Conservation (phyloP, 176 grass and related monocot genomes). For the Aegilops speltoides region DNA sequence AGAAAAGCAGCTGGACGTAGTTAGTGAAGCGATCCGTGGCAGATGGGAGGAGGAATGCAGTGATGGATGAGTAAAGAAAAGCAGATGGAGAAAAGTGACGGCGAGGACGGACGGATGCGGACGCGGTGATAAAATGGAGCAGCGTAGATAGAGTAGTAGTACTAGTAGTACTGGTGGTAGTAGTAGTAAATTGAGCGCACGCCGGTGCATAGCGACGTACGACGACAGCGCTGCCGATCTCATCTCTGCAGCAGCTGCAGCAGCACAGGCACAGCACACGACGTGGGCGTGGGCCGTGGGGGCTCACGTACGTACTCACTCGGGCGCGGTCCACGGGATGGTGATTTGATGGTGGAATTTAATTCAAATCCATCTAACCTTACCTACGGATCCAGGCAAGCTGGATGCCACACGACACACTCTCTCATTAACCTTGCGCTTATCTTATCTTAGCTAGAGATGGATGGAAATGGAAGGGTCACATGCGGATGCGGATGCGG, state of each 20-base stretch:
- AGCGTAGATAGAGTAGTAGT: not conserved
- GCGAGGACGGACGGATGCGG: not conserved
- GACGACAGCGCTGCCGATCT: not conserved
- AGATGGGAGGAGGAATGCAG: not conserved
- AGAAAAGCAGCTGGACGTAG: not conserved
- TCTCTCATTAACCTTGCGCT: not conserved
- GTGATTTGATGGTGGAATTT: not conserved
- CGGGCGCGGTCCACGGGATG: constrained; percentile 3
- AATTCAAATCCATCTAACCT: constrained; percentile 11
- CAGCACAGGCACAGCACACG: not conserved
- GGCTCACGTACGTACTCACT: not conserved
- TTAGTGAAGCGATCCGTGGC: not conserved
- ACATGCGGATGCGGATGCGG: not conserved
- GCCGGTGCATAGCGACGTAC: too few species aligned
- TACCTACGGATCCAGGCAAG: not conserved
- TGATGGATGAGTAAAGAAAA: not conserved
- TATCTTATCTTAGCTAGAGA: too few species aligned
- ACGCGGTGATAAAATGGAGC: not conserved
- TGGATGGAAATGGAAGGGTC: not conserved
- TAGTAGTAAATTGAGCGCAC: not conserved
- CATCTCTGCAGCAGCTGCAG: not conserved
- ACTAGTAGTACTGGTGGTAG: too few species aligned
- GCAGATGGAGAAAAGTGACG: not conserved
- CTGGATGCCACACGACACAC: not conserved
- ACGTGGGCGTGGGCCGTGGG: not conserved